Conservation (phyloP, 805 yeast genomes). For the Clavispora fructus region DNA sequence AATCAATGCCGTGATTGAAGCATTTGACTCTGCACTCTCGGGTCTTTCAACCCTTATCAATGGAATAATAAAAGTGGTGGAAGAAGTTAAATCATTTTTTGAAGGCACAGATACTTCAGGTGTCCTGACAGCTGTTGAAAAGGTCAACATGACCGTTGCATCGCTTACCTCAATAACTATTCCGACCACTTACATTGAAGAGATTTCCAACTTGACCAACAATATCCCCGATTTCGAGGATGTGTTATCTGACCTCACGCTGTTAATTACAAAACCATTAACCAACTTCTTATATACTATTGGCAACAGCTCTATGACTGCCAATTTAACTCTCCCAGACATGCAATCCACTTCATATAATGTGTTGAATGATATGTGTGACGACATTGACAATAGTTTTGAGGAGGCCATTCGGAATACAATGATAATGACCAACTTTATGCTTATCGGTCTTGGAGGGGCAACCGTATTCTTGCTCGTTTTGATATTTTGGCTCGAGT, state of each 20-base stretch:
- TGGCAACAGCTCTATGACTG: constrained; percentile 11
- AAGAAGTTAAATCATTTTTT: constrained; percentile 51
- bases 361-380: background rate
- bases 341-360: background rate
- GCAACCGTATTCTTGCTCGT: background rate
- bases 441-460: background rate
- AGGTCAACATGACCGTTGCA: constrained; percentile 30
- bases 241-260: constrained; percentile 55
- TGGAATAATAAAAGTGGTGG: constrained; percentile 42
- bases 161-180: constrained; percentile 45
- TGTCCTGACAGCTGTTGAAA: constrained; percentile 45
- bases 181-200: constrained; percentile 56
- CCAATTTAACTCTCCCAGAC: constrained; percentile 8
- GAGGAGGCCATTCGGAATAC: background rate
- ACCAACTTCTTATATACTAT: constrained; percentile 39
- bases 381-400: background rate
- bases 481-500: background rate
- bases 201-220: constrained; percentile 46
- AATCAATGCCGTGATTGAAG: constrained; percentile 62
- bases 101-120: constrained; percentile 24
- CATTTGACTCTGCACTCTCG: constrained; percentile 60
- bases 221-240: constrained; percentile 62
- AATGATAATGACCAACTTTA: background rate
- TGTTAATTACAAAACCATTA: constrained; percentile 57
- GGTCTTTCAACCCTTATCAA: constrained; percentile 57